phyloP scores from a whole-genome alignment of 1,139 yeast species.

The Pichia sp. region DNA sequence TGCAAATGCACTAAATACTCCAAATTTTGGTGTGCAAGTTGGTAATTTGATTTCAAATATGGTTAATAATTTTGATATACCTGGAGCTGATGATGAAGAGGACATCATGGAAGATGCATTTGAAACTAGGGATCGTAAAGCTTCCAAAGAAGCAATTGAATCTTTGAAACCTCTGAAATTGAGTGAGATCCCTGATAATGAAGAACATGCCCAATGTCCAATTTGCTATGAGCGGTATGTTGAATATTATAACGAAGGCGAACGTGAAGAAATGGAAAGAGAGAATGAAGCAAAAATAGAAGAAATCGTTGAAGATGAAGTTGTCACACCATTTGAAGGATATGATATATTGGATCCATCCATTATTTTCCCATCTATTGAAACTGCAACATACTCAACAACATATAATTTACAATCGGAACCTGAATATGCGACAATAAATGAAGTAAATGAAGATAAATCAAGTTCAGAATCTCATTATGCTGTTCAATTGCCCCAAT shows the following conservation, averaged over 20 bases:
- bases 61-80: not conserved
- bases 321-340: conserved; percentile 9
- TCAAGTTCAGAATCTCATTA: conserved; percentile 18
- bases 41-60: conserved; percentile 2
- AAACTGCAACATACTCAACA: conserved; percentile 18
- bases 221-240: conserved; percentile 26
- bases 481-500: conserved; percentile 27
- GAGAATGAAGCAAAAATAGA: not conserved
- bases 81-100: not conserved
- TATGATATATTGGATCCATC: conserved; percentile 21
- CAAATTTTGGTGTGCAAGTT: not conserved
- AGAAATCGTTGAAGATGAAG: not conserved
- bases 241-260: conserved; percentile 7
- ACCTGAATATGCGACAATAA: not conserved
- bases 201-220: conserved; percentile 17
- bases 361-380: conserved; percentile 22
- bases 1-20: not conserved
- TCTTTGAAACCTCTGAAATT: conserved; percentile 11
- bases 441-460: not conserved
- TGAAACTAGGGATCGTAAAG: too few relatives aligned
- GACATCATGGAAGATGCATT: too few relatives aligned
- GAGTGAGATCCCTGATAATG: conserved; percentile 14
- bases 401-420: not conserved
- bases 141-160: conserved; percentile 1
- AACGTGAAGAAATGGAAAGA: not conserved